These are phyloP conservation scores for Miscanthus lutarioriparius DNA, from an alignment of 176 grass and related monocot genomes.

Conservation along the genomic window DNA sequence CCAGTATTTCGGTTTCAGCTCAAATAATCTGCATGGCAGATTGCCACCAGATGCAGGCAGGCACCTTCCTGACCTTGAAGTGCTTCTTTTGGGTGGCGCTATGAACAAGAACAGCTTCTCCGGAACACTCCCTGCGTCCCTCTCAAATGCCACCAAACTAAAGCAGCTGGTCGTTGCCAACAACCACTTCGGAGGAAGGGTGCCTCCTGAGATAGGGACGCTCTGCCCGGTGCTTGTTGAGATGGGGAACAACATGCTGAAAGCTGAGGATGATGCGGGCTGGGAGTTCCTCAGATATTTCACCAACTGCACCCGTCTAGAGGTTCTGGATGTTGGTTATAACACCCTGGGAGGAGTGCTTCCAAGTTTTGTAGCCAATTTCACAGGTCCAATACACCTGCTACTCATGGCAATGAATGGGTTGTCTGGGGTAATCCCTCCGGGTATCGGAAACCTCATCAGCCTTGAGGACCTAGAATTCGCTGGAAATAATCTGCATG, in stretches of 20 bases:
- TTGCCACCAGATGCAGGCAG: background rate
- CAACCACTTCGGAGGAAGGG: conserved; percentile 25
- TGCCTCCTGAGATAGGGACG: conserved; percentile 16
- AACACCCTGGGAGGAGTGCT: conserved; percentile 20
- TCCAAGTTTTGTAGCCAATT: conserved; percentile 28
- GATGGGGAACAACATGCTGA: background rate
- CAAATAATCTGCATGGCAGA: conserved; percentile 29
- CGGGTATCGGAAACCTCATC: conserved; percentile 29
- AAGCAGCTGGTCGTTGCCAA: background rate
- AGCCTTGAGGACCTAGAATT: background rate
- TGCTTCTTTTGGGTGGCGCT: background rate
- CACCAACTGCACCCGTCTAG: conserved; percentile 23
- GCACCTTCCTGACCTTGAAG: background rate
- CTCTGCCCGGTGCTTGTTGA: conserved; percentile 6
- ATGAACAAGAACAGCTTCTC: background rate
- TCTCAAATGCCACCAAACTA: conserved; percentile 10
- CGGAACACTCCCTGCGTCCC: conserved; percentile 17
- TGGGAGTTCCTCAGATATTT: conserved; percentile 41
- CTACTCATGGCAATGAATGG: background rate
- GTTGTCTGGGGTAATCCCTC: conserved; percentile 27
- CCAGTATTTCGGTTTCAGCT: background rate
- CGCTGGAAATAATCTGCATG: background rate
- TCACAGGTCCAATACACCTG: background rate
- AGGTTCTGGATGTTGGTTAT: background rate
- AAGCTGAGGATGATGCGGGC: background rate